Evolutionary conservation across 352 stramenopile genomes (phyloP).

Genomic region (Phytophthora pluvialis): DNA sequence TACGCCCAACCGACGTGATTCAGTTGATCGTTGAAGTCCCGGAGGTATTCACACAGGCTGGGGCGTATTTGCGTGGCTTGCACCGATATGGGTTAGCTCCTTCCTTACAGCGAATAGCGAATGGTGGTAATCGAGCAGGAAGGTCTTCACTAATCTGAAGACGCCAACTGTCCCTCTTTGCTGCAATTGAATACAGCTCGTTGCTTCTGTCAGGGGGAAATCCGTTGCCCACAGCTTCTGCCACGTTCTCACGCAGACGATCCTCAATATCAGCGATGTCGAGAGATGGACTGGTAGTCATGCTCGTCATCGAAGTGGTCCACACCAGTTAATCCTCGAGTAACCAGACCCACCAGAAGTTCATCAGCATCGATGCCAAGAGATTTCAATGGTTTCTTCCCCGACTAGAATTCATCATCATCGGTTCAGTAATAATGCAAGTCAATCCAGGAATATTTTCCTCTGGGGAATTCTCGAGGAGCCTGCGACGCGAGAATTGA

Average conservation of each 20-base stretch:
- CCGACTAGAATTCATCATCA: slow-evolving; percentile 4
- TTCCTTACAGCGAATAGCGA: slow-evolving; percentile 3
- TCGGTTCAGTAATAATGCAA: not conserved
- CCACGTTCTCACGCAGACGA: slow-evolving; percentile 1
- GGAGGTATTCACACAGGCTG: not conserved
- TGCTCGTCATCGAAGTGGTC: slow-evolving; percentile 8
- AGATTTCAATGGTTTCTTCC: not conserved
- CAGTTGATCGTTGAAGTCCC: slow-evolving; percentile 2
- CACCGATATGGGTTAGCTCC: slow-evolving; percentile 3
- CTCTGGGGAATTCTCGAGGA: too few relatives aligned
- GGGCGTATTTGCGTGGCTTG: slow-evolving; percentile 10
- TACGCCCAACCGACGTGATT: slow-evolving; percentile 1
- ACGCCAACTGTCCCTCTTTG: slow-evolving; percentile 6
- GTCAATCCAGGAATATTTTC: not conserved
- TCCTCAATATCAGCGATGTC: not conserved
- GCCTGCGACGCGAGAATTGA: too few relatives aligned
- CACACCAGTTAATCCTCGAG: not conserved
- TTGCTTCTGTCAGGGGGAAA: slow-evolving; percentile 11
- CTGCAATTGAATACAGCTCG: not conserved
- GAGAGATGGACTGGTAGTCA: not conserved
- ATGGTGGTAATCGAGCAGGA: slow-evolving; percentile 1
- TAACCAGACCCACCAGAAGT: not conserved
- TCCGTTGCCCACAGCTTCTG: slow-evolving; percentile 1
- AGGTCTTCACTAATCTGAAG: not conserved
- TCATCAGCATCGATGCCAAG: slow-evolving; percentile 12